Base-by-base conservation (phyloP, 805 yeast genomes). In the Teunomyces tritomae region DNA sequence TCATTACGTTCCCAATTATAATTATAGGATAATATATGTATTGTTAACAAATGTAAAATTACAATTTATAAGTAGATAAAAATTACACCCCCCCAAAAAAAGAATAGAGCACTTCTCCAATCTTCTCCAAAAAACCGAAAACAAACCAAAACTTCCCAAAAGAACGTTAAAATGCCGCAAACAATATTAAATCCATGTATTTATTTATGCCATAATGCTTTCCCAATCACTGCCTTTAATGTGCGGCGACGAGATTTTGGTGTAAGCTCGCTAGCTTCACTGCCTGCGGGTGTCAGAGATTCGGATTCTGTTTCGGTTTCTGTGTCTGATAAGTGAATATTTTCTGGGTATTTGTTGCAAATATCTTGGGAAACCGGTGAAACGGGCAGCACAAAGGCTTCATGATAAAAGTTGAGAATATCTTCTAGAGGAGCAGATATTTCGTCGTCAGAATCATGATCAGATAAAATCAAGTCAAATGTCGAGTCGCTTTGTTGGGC, bases 1-100 rank as follows among this genome's bases (percentile, higher is more conserved):
- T 57, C 52, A 45, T 66, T 79, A 54, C 29, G 16, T 6, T 29
- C 36, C n/a, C 48, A 50, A 37, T 35, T 50, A 9, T 32, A 32
- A 32, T 20, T 5, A 20, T 20, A n/a, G 17, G 13, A 32, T 37
- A 26, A 36, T 17, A 36, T 20, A 8, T 20, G n/a, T 20, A 24
- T 36, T 20, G 11, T 16, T 34, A 20, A 20, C 20, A 17, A 8
- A 36, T 3, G 24, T n/a, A 10, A 24, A 34, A 16, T 4, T 6
- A 34, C n/a, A 26, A 36, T 20, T 6, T n/a, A 36, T 14, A 13
- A 37, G 13, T 10, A 10, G 3, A n/a, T 37, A 37, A 32, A 32
- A n/a, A 13, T 6, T 13, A 6, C n/a, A 32, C 9, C 34, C 14
- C 17, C 34, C 9, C 34, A n/a, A 20, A 20, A 20, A 20, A 20